Conservation (phyloP, 768 basidiomycete genomes). For the Trametes meyenii region DNA sequence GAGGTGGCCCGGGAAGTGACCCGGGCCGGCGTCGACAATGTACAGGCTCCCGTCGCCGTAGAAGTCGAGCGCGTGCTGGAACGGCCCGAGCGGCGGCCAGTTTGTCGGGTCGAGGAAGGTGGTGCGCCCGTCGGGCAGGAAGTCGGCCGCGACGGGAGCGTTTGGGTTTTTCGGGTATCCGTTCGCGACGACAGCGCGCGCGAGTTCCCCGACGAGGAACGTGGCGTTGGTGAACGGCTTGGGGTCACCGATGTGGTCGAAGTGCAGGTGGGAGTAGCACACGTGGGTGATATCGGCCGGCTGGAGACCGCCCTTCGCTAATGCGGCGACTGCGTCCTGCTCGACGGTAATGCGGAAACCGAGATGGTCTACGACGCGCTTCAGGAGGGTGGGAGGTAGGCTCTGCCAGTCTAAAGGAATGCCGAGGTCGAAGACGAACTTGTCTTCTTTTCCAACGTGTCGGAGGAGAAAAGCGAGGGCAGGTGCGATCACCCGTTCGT, state of each 20-base stretch:
- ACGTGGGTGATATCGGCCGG: slow-evolving; percentile 48
- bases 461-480: slow-evolving; percentile 54
- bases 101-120: slow-evolving; percentile 34
- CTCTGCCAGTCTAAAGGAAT: slow-evolving; percentile 44
- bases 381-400: neutral
- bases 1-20: slow-evolving; percentile 59
- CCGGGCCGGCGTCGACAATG: slow-evolving; percentile 55
- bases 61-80: slow-evolving; percentile 47
- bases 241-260: slow-evolving; percentile 53
- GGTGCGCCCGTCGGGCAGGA: slow-evolving; percentile 23
- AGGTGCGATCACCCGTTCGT: slow-evolving; percentile 32
- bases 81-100: slow-evolving; percentile 48
- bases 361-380: neutral
- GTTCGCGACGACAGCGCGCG: slow-evolving; percentile 38
- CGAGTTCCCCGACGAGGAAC: slow-evolving; percentile 50
- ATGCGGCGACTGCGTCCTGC: slow-evolving; percentile 46
- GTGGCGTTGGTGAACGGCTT: slow-evolving; percentile 46
- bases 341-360: slow-evolving; percentile 7
- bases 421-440: slow-evolving; percentile 56
- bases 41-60: slow-evolving; percentile 61
- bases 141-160: slow-evolving; percentile 24
- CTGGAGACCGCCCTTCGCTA: slow-evolving; percentile 48
- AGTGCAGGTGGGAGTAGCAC: slow-evolving; percentile 55
- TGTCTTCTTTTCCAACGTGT: slow-evolving; percentile 40
- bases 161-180: slow-evolving; percentile 47